Evolutionary conservation across 2,329 filamentous ascomycete species (phyloP), one percentile per base, ranked within the genome.

Genomic region (Akanthomyces uredinophilus): DNA sequence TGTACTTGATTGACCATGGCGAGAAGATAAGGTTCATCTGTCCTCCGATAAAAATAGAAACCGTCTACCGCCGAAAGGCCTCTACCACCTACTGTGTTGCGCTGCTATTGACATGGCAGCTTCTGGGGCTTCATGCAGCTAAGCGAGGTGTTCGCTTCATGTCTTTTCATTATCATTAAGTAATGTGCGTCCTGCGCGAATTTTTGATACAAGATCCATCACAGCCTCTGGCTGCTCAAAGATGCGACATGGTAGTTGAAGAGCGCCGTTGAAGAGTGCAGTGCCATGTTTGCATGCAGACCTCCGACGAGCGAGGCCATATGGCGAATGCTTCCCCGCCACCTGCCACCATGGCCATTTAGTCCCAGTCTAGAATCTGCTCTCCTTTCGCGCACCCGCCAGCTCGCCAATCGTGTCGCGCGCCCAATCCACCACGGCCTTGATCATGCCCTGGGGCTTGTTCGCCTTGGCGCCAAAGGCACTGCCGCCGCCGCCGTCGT

Each of bases 401-500:
- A 82, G 71, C 63, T 81, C 76, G 22, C 79, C 79, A 63, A 88
- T 82, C 14, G 75, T 76, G 1, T 80, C 80, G 29, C 83, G 77
- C 1, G 84, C 75, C 24, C 77, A 79, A 69, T 88, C 86, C 22
- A 89, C 84, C 13, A 89, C 71, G 1, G 85, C 82, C 72, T 89
- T 89, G 60, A 87, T 79, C 81, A 89, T 84, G 5, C 87, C 86
- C 68, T 88, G 85, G 16, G 84, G 81, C 70, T 79, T 81, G 62
- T 51, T 57, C 41, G 58, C 29, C 58, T 54, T 61, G 39, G n/a
- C 29, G 39, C 32, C 27, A 18, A 14, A 29, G 3, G 71, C 75
- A 71, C 81, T 16, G 14, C 51, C 82, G 61, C 77, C 77, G 56
- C 79, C 76, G 5, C 75, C 72, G 27, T 78, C 78, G 14, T 75